Conservation (phyloP, 176 grass and related monocot species). For the Musa schizocarpa region DNA sequence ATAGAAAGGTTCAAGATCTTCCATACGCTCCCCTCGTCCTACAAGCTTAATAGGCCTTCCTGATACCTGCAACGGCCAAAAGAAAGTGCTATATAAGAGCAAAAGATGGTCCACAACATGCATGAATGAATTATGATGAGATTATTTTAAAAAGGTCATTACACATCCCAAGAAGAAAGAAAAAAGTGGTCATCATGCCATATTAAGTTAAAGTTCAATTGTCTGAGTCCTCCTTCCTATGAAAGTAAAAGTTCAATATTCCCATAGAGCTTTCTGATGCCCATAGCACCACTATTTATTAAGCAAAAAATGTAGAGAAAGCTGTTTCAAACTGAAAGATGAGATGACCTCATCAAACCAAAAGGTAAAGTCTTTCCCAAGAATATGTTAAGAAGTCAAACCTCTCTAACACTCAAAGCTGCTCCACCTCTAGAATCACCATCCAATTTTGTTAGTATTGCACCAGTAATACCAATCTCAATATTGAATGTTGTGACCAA, state of each 20-base stretch:
- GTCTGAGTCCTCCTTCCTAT: no score
- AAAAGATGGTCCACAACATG: background rate
- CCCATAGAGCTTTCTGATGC: no score
- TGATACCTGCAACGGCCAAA: conserved; percentile 45
- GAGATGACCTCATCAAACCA: no score
- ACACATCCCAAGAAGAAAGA: background rate
- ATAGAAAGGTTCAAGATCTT: conserved; percentile 93
- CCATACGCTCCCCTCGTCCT: conserved; percentile 75
- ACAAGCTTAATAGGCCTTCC: conserved; percentile 95
- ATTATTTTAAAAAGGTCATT: background rate
- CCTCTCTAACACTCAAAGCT: conserved; percentile 95
- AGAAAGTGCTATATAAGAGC: background rate
- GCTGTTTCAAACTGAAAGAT: no score
- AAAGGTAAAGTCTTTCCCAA: background rate
- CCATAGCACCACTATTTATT: no score
- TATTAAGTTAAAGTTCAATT: background rate
- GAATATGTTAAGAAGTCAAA: conserved; percentile 12
- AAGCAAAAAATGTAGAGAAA: no score
- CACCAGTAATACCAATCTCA: conserved; percentile 90
- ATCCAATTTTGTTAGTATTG: conserved; percentile 93
- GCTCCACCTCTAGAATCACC: conserved; percentile 98
- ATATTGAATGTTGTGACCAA: conserved; percentile 94
- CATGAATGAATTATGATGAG: background rate
- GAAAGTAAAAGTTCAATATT: no score
- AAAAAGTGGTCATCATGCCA: background rate